Base-by-base conservation (phyloP, 345 rosid species). In the Brassica carinata region DNA sequence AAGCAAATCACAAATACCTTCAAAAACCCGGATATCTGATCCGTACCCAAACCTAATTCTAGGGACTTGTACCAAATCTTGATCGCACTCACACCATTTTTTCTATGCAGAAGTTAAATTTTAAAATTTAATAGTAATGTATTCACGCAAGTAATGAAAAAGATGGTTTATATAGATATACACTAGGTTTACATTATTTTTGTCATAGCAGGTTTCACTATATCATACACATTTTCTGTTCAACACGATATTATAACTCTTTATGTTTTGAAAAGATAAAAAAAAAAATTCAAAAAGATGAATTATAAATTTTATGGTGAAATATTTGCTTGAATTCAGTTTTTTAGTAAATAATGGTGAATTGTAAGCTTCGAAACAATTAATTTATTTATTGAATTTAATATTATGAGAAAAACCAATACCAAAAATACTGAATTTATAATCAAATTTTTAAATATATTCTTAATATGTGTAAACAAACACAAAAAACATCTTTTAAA, bases 181-280 rank as follows among this genome's bases (percentile, higher is more conserved):
- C n/a, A 18, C 19, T 59, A 45, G 30, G 4, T 4, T 59, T 19
- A 19, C 14, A 4, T 8, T 23, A 19, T 19, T 8, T 59, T 59
- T 73, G 3, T 45, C 15, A 45, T 13, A 11, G 15, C 55, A 45
- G 55, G 5, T 13, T 45, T 45, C 55, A 45, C 55, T 45, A 45
- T 45, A 45, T 45, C 1, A 14, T 45, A 45, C 55, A 13, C 17
- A 15, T 33, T 77, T 7, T 57, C 17, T 19, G 29, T 79, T 81
- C 86, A 89, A 90, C 86, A 86, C 84, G 89, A 82, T 19, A 45
- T 45, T 45, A 13, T 13, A 45, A 45, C 55, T 45, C 55, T 45
- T 11, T 13, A 14, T 3, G 1, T 45, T 45, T 45, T 45, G 2
- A 43, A 2, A 40, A 40, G 48, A 45, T 45, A 4, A 45, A 5